These are phyloP conservation scores for Fagopyrum homotropicum DNA, from an alignment of 148 eudicot genomes.

Conservation along the genomic window DNA sequence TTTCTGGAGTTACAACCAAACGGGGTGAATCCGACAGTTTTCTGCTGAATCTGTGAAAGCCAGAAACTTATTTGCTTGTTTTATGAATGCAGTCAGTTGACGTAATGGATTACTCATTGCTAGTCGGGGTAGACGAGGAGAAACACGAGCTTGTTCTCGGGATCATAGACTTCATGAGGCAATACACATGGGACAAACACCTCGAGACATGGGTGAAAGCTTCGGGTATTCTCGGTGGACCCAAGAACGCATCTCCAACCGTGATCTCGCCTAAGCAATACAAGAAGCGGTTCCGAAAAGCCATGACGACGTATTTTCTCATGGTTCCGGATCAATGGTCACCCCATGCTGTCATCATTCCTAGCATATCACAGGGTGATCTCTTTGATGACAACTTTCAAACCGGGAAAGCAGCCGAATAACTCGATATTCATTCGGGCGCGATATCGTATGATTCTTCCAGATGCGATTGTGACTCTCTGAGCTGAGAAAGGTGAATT, in stretches of 20 bases:
- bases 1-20: too few species aligned
- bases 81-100: slow-evolving; percentile 63
- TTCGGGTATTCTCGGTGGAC: slow-evolving; percentile 90
- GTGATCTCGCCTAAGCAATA: slow-evolving; percentile 93
- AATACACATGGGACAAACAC: slow-evolving; percentile 97
- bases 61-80: background rate
- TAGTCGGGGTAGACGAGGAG: slow-evolving; percentile 88
- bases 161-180: slow-evolving; percentile 97
- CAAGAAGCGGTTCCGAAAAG: slow-evolving; percentile 91
- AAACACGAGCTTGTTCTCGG: slow-evolving; percentile 92
- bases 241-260: slow-evolving; percentile 79
- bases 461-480: background rate
- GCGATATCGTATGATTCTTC: too few species aligned
- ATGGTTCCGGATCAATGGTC: slow-evolving; percentile 97
- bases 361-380: slow-evolving; percentile 51
- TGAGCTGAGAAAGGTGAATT: background rate
- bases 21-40: too few species aligned
- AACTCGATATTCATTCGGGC: background rate
- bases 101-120: slow-evolving; percentile 94
- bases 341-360: slow-evolving; percentile 36
- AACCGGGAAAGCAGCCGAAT: slow-evolving; percentile 28
- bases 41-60: background rate
- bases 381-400: slow-evolving; percentile 48
- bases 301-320: slow-evolving; percentile 87
- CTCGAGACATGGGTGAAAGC: slow-evolving; percentile 97